A percentile compares a stretch with the other conserved stretches of the same genome.
Evolutionary conservation across 345 rosid species (phyloP).

Genomic region (Adansonia digitata): DNA sequence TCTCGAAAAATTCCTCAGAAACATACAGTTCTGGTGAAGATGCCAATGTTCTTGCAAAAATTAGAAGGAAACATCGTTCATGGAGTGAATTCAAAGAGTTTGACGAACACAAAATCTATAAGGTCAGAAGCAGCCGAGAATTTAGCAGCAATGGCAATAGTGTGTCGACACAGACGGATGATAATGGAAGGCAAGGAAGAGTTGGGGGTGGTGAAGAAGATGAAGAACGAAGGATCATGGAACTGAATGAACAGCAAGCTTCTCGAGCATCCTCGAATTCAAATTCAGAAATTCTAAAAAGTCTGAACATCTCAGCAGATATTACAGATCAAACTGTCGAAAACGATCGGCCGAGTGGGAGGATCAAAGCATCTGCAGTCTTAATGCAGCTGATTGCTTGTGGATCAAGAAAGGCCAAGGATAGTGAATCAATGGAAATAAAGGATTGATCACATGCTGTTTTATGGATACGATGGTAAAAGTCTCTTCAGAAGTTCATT

Average conservation of each 20-base stretch:
- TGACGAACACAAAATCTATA: constrained; percentile 18
- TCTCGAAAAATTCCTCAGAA: constrained; percentile 25
- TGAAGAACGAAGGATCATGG: background rate
- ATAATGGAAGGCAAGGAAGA: background rate
- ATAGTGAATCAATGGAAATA: background rate
- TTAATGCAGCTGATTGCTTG: constrained; percentile 55
- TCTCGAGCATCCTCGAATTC: constrained; percentile 24
- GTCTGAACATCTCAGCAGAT: constrained; percentile 26
- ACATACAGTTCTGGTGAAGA: constrained; percentile 24
- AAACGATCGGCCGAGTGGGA: constrained; percentile 33
- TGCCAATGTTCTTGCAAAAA: constrained; percentile 13
- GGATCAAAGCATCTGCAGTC: constrained; percentile 44
- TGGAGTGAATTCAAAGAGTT: constrained; percentile 18
- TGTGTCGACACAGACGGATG: constrained; percentile 54
- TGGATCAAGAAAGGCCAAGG: constrained; percentile 25
- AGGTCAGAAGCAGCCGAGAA: constrained; percentile 24
- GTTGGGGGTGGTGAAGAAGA: constrained; percentile 7
- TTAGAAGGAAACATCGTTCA: constrained; percentile 16
- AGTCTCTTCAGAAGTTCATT: background rate
- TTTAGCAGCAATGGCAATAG: constrained; percentile 18
- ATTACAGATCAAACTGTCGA: constrained; percentile 31
- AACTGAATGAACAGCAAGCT: background rate
- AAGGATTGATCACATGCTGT: background rate
- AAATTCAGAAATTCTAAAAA: constrained; percentile 27
- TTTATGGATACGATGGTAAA: background rate